A percentile compares a stretch with the other conserved stretches of the same genome.
Conservation (phyloP, 169 alveolate species). For the Plasmodium chabaudi region DNA sequence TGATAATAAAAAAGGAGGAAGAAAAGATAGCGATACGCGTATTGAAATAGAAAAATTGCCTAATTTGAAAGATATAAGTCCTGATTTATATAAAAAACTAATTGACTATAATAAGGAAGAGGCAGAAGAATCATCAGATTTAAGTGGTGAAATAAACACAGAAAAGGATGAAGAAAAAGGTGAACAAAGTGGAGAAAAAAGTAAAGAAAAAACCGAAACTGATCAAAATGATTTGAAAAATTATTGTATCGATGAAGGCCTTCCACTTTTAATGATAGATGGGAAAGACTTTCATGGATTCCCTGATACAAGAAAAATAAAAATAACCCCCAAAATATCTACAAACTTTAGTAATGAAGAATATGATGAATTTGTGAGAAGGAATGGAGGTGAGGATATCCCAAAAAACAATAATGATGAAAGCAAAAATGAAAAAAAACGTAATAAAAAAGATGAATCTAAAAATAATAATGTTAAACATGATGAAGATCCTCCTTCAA, state of each 20-base stretch:
- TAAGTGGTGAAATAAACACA: not conserved
- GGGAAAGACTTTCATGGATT: slow-evolving; percentile 72
- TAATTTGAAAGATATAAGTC: slow-evolving; percentile 50
- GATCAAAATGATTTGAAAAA: slow-evolving; percentile 22
- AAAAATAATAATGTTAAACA: not conserved
- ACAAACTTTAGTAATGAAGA: slow-evolving; percentile 45
- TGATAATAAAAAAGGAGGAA: slow-evolving; percentile 15
- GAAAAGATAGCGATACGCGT: not conserved
- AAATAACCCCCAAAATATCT: slow-evolving; percentile 51
- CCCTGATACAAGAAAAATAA: slow-evolving; percentile 54
- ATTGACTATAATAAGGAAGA: slow-evolving; percentile 26
- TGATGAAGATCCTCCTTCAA: not conserved
- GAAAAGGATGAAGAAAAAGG: slow-evolving; percentile 3
- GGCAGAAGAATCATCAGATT: not conserved
- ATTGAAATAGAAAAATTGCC: slow-evolving; percentile 52
- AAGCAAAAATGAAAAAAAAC: not conserved
- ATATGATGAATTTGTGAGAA: slow-evolving; percentile 37
- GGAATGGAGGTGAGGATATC: not conserved
- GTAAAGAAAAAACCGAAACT: not conserved
- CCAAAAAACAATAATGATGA: not conserved
- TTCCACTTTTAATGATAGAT: slow-evolving; percentile 74
- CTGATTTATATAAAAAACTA: slow-evolving; percentile 30
- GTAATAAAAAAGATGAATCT: not conserved
- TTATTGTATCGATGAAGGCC: slow-evolving; percentile 49
- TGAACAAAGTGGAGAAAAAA: not conserved